These are phyloP conservation scores for Talaromyces stipitatus DNA, from an alignment of 495 filamentous ascomycete genomes.

Conservation along the genomic window DNA sequence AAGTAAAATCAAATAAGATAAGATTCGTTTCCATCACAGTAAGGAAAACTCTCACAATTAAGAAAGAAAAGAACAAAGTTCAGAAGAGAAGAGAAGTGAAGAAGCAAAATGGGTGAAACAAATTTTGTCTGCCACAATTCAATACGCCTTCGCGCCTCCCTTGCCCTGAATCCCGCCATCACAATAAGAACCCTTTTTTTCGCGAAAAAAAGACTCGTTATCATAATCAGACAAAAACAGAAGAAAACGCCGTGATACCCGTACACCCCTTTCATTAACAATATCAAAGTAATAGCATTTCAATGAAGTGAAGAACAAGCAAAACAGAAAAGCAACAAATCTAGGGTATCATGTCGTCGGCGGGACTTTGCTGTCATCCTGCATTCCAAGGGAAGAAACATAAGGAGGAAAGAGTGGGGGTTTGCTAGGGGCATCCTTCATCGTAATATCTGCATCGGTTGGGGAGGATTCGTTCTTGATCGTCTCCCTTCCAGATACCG, in stretches of 20 bases:
- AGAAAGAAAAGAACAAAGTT: neutral
- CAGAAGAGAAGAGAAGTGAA: neutral
- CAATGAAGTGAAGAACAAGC: neutral
- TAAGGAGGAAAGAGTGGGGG: slow-evolving; percentile 6
- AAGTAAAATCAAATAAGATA: too few relatives aligned
- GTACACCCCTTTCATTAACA: neutral
- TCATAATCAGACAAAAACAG: neutral
- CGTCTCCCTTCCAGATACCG: neutral
- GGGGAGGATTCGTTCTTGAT: neutral
- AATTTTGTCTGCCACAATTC: neutral
- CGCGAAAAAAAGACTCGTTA: slow-evolving; percentile 1
- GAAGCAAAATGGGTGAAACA: neutral
- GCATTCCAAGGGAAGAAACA: slow-evolving; percentile 2
- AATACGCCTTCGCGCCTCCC: neutral
- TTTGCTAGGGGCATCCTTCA: slow-evolving; percentile 7
- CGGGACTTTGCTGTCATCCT: slow-evolving; percentile 3
- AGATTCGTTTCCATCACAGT: too few relatives aligned
- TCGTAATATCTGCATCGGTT: neutral
- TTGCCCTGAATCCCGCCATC: neutral
- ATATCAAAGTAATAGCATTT: neutral
- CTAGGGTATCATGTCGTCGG: slow-evolving; percentile 7
- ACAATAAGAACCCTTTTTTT: slow-evolving; percentile 3
- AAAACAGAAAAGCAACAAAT: slow-evolving; percentile 2
- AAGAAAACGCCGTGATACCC: neutral
- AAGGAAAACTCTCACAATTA: too few relatives aligned